Evolutionary conservation across 345 rosid species (phyloP), one percentile per base, ranked within the genome.

Genomic region (Salix purpurea): DNA sequence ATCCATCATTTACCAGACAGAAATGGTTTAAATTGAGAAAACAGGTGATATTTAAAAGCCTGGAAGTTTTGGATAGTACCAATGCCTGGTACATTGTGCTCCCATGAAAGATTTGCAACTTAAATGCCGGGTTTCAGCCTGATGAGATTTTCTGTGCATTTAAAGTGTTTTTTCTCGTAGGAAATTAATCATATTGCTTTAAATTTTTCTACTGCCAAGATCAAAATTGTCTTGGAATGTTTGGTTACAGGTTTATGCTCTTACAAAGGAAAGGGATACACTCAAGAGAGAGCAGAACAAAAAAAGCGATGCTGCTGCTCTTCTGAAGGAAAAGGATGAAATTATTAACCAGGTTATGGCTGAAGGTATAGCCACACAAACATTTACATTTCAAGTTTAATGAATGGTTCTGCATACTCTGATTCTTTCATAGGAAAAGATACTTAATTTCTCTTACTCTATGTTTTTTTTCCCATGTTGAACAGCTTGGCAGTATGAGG

Each of bases 281-380:
- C 99, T 96, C 56, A 83, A 98, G 79, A 92, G 99, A 85, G 97
- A 96, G 84, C 99, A 92, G 82, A 92, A 79, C 84, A 96, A 85
- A 84, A 92, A 88, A 87, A 92, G 92, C 85, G 99, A 96, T 80
- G 97, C 99, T 39, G 97, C 98, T 66, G 97, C 93, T 76, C 99
- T 96, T 84, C 84, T 96, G 76, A 94, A 92, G 89, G 99, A 96
- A 86, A 96, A 96, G 82, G 99, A 96, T 88, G 99, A 96, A 85
- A 94, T 96, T 70, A 94, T 96, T 80, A 94, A 48, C 85, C 98
- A 94, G 88, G 97, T 96, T 79, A 96, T 94, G 98, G 98, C 99
- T 79, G 99, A 94, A 94, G 99, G 98, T 96, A 83, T 71, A 86
- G 84, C 70, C 75, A 61, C 83, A 42, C 48, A 80, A 77, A 71